Percentiles rank a stretch among this genome's conserved stretches.
phyloP scores from a whole-genome alignment of 2,329 filamentous ascomycete genomes.

The Stachybotrys chlorohalonatus region DNA sequence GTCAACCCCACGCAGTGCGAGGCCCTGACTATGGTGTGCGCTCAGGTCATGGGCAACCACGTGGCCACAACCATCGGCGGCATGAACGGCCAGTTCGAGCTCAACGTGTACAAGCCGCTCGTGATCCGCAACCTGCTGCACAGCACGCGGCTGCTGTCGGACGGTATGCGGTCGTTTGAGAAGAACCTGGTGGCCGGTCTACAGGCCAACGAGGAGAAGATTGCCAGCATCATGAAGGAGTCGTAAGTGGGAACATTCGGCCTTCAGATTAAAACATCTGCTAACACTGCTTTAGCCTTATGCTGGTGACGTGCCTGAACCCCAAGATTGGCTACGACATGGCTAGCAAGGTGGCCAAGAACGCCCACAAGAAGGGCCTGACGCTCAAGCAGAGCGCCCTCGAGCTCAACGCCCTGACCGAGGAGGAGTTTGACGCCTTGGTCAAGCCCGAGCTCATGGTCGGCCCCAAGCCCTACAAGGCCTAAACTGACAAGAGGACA shows the following conservation, averaged over 20 bases:
- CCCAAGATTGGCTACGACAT: constrained; percentile 96
- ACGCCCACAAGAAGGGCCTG: constrained; percentile 95
- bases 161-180: constrained; percentile 93
- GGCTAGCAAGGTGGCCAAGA: constrained; percentile 95
- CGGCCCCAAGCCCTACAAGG: constrained; percentile 59
- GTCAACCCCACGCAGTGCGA: constrained; percentile 99
- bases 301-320: constrained; percentile 97
- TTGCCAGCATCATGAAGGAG: constrained; percentile 83
- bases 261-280: not conserved
- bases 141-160: constrained; percentile 77
- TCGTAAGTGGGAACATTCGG: constrained; percentile 49
- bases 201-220: constrained; percentile 89
- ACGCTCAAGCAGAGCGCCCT: constrained; percentile 91
- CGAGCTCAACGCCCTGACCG: constrained; percentile 81
- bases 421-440: constrained; percentile 80
- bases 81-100: constrained; percentile 96
- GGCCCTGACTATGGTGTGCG: constrained; percentile 93
- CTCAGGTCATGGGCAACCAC: constrained; percentile 97
- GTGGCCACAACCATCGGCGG: constrained; percentile 87
- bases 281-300: constrained; percentile 52
- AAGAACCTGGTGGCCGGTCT: constrained; percentile 84
- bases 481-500: constrained; percentile 6
- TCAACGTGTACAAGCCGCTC: constrained; percentile 98
- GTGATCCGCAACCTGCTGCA: constrained; percentile 93
- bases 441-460: constrained; percentile 96